Percentiles rank a stretch among this genome's conserved stretches.
These are phyloP conservation scores for Pleurotus ostreatus DNA, from an alignment of 768 basidiomycete genomes.

Conservation along the genomic window DNA sequence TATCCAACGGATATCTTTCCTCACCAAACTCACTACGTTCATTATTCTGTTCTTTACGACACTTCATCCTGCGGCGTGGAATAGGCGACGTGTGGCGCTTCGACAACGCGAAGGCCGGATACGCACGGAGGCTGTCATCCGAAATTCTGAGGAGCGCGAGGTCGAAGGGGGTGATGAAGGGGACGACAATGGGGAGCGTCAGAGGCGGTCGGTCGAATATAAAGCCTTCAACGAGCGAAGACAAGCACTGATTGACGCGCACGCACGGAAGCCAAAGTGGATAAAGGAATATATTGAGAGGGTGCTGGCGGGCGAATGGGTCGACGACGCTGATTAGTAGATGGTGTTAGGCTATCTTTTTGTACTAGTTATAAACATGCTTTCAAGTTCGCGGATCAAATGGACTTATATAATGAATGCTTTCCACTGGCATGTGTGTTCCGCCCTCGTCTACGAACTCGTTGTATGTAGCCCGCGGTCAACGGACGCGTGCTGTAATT, in stretches of 20 bases:
- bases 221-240: slow-evolving; percentile 31
- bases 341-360: not conserved
- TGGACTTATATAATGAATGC: no score
- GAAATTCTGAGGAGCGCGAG: slow-evolving; percentile 25
- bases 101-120: slow-evolving; percentile 61
- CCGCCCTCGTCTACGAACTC: no score
- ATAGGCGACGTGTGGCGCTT: slow-evolving; percentile 56
- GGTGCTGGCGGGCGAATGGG: slow-evolving; percentile 63
- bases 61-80: slow-evolving; percentile 72
- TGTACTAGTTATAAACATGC: not conserved
- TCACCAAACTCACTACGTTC: slow-evolving; percentile 52
- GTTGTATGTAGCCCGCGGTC: no score
- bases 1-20: slow-evolving; percentile 38
- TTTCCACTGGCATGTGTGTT: no score
- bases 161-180: slow-evolving; percentile 16
- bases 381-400: no score
- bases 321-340: slow-evolving; percentile 55
- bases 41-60: slow-evolving; percentile 54
- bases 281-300: slow-evolving; percentile 60
- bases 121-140: slow-evolving; percentile 57
- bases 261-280: slow-evolving; percentile 56
- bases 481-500: no score
- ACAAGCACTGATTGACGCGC: slow-evolving; percentile 42
- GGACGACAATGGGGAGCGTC: slow-evolving; percentile 25
- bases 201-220: slow-evolving; percentile 19